phyloP scores from a whole-genome alignment of 1,284 basidiomycete species.

The Bjerkandera adusta region DNA sequence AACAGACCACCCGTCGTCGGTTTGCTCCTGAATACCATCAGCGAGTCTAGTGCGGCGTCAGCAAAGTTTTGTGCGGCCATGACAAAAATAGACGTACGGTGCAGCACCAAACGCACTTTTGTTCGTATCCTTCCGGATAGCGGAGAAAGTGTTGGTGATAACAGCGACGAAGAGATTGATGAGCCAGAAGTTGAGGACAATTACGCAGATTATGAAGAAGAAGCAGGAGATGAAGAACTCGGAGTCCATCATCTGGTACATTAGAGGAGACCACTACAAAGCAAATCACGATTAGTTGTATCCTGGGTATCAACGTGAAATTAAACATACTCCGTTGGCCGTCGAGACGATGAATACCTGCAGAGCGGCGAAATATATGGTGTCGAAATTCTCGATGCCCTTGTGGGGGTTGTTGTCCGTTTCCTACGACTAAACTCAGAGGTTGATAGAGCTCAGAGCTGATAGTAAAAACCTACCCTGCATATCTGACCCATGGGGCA shows the following conservation, averaged over 20 bases:
- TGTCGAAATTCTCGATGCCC: conserved; percentile 85
- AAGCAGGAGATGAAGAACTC: conserved; percentile 88
- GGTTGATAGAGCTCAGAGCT: no score
- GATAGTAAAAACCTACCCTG: conserved; percentile 40
- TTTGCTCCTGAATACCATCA: conserved; percentile 46
- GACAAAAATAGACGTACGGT: conserved; percentile 38
- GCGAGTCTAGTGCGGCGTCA: conserved; percentile 36
- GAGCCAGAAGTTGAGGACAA: conserved; percentile 92
- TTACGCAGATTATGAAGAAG: conserved; percentile 85
- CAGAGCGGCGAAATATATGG: conserved; percentile 79
- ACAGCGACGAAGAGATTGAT: conserved; percentile 96
- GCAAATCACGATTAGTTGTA: background rate
- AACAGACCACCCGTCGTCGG: conserved; percentile 57
- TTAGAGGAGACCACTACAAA: conserved; percentile 68
- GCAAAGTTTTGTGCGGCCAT: no score
- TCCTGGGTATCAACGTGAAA: no score
- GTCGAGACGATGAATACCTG: conserved; percentile 89
- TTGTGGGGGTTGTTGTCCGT: conserved; percentile 62
- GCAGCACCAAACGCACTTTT: conserved; percentile 92
- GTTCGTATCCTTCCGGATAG: conserved; percentile 87
- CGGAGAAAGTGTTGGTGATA: conserved; percentile 93
- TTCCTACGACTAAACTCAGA: conserved; percentile 41
- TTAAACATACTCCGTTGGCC: conserved; percentile 63
- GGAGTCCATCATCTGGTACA: conserved; percentile 92
- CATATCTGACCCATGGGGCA: conserved; percentile 85